Conservation (phyloP, 2,329 filamentous ascomycete genomes). For the Cyphellophora attinorum region DNA sequence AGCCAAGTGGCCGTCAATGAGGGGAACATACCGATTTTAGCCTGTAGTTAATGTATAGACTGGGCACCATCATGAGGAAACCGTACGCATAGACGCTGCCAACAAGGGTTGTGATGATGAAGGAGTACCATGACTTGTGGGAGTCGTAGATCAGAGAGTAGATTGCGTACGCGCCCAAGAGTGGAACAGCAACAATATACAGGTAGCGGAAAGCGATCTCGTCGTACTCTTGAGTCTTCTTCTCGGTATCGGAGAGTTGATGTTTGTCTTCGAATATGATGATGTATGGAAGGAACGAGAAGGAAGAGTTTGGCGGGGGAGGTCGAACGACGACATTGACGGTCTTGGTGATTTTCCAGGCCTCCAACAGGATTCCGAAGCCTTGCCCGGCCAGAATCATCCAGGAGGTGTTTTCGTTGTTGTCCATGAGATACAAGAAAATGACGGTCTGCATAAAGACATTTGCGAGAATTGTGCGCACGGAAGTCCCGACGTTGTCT, state of each 20-base stretch:
- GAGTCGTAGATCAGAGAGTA: conserved; percentile 89
- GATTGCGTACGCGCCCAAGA: conserved; percentile 76
- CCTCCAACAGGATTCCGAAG: conserved; percentile 66
- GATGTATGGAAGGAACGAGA: conserved; percentile 70
- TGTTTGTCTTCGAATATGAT: conserved; percentile 94
- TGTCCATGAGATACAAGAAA: conserved; percentile 93
- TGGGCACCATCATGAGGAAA: conserved; percentile 98
- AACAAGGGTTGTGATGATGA: conserved; percentile 87
- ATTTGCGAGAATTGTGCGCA: conserved; percentile 91
- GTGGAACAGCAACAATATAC: conserved; percentile 81
- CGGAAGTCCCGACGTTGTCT: conserved; percentile 92
- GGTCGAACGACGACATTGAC: conserved; percentile 78
- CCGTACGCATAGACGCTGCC: conserved; percentile 96
- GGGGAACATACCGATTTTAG: conserved; percentile 66
- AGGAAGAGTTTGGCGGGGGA: conserved; percentile 54
- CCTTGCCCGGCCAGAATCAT: conserved; percentile 96
- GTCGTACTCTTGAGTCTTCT: conserved; percentile 98
- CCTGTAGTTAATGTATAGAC: conserved; percentile 97
- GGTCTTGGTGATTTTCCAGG: conserved; percentile 94
- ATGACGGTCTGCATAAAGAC: conserved; percentile 96
- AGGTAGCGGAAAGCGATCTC: conserved; percentile 96
- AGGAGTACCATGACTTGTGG: conserved; percentile 98
- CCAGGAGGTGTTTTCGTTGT: conserved; percentile 96
- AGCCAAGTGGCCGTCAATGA: conserved; percentile 98
- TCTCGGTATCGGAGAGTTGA: conserved; percentile 85